Base-by-base conservation (phyloP, 306 rosid species). In the Glycine latifolia region DNA sequence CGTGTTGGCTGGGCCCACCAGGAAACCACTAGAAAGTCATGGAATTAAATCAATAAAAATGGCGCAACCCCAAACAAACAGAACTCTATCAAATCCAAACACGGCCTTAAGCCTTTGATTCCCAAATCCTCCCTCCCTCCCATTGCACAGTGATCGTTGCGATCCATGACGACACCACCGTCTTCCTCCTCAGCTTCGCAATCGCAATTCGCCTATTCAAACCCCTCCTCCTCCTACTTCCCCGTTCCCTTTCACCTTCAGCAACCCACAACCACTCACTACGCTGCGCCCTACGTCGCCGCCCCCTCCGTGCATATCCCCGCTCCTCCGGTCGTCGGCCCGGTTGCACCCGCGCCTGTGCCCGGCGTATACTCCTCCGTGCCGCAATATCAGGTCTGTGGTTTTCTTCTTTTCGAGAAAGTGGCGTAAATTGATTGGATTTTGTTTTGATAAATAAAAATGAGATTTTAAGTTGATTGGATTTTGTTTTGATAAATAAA, bases 181-280 rank as follows among this genome's bases (percentile, higher is more conserved):
- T 43, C 72, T 67, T 41, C 72, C 3, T 67, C 53, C 8, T 41
- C 72, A 8, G 52, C 72, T n/a, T 43, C 72, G 35, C 72, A 67
- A 67, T 67, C 72, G 72, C 72, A 67, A 43, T 67, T n/a, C 12
- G 8, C 33, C 7, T 67, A 15, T 67, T 67, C 72, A 17, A 67
- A 67, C 52, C 12, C 50, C 6, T 65, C 41, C 41, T 37, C 71
- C 8, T 67, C 71, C 4, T 67, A 67, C 26, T 67, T 67, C 52
- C 72, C 72, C 14, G 72, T 67, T 1, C 72, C 72, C 33, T 67
- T 67, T 67, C 72, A 67, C 48, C 72, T 67, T 5, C 72, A 67
- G 53, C 72, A 67, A 15, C 52, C 72, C 11, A 31, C 52, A 43
- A 67, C 72, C 12, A 67, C 72, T 7, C 72, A 67, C 52, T 67